A percentile compares a stretch with the other conserved stretches of the same genome.
Evolutionary conservation across 169 alveolate species (phyloP).

Genomic region (Cryptosporidium sp.): DNA sequence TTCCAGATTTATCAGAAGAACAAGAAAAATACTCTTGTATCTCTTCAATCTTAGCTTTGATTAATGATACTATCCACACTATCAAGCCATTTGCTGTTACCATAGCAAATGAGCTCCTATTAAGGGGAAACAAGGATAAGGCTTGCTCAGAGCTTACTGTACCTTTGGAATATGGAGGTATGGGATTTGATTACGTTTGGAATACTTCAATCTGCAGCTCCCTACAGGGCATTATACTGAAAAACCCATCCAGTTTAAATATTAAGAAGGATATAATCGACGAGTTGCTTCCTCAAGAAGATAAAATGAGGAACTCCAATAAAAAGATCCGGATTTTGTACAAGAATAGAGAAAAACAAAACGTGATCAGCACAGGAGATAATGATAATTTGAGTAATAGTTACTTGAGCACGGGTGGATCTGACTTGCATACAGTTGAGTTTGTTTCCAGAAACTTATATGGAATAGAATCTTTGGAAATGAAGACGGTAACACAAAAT

Average conservation of each 20-base stretch:
- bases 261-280: conserved; percentile 44
- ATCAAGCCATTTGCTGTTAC: conserved; percentile 64
- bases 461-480: conserved; percentile 67
- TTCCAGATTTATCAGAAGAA: conserved; percentile 52
- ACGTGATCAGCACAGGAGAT: background rate
- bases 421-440: conserved; percentile 23
- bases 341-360: background rate
- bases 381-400: background rate
- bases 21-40: conserved; percentile 23
- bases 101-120: conserved; percentile 45
- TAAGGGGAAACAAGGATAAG: conserved; percentile 23
- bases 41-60: conserved; percentile 28
- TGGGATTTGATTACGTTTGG: conserved; percentile 73
- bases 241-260: conserved; percentile 20
- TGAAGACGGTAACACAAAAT: conserved; percentile 52
- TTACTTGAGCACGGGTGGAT: background rate
- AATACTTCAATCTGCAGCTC: conserved; percentile 26
- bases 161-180: conserved; percentile 65
- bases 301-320: conserved; percentile 19
- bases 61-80: conserved; percentile 50
- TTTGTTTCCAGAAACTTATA: conserved; percentile 34
- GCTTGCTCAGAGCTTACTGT: conserved; percentile 59
- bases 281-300: conserved; percentile 37
- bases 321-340: conserved; percentile 1
- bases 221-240: conserved; percentile 22